These are phyloP conservation scores for Cryptosporidium xiaoi DNA, from an alignment of 169 alveolate species.

Conservation along the genomic window DNA sequence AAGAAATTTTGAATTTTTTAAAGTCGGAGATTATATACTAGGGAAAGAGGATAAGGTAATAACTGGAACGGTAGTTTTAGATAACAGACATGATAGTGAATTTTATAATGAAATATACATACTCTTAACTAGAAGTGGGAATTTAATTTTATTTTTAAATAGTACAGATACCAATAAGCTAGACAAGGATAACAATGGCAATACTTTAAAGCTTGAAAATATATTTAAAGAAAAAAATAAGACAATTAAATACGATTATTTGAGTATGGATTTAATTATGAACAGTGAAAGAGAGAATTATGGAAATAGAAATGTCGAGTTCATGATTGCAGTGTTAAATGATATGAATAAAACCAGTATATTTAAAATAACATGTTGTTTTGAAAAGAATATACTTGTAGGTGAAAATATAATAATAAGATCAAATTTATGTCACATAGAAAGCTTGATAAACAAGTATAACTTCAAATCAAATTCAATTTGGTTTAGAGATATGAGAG, in stretches of 20 bases:
- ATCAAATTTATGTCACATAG: slow-evolving; percentile 22
- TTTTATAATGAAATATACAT: slow-evolving; percentile 9
- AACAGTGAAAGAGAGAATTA: neutral
- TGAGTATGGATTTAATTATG: slow-evolving; percentile 3
- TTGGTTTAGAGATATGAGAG: slow-evolving; percentile 32
- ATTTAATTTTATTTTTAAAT: neutral
- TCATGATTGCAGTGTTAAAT: slow-evolving; percentile 27
- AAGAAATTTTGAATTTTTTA: too few relatives aligned
- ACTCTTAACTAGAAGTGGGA: slow-evolving; percentile 18
- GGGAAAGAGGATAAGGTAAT: too few relatives aligned
- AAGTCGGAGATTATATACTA: too few relatives aligned
- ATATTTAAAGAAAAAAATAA: slow-evolving; percentile 24
- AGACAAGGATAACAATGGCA: neutral
- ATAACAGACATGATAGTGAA: neutral
- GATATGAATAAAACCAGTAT: slow-evolving; percentile 36
- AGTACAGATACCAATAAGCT: neutral
- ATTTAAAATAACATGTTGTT: neutral
- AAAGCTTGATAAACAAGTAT: slow-evolving; percentile 11
- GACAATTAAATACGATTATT: neutral
- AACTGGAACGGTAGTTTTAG: neutral
- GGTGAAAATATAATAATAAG: slow-evolving; percentile 15
- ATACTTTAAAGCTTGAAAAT: slow-evolving; percentile 4
- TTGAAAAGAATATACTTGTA: neutral
- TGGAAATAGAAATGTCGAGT: neutral
- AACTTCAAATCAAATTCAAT: slow-evolving; percentile 24